Evolutionary conservation across 345 rosid genomes (phyloP), one percentile per base, ranked within the genome.

Genomic region (Camelina sativa): DNA sequence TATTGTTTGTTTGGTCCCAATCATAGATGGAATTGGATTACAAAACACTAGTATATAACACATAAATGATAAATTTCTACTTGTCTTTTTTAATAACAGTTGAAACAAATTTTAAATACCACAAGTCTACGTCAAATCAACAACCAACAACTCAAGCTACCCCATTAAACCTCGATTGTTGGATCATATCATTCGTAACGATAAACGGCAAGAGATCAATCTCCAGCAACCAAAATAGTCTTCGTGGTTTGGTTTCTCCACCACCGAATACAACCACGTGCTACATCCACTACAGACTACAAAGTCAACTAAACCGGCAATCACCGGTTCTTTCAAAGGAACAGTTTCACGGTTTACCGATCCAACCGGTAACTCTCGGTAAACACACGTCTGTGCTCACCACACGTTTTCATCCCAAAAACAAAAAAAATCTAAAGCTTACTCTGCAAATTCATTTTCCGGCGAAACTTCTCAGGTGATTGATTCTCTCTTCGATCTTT

Each of bases 331-430:
- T 35, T 40, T 6, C 23, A 19, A 13, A 28, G 0, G 12, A 61
- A 13, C 10, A 40, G 5, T 7, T 13, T 9, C 17, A 20, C 19
- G 1, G 13, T 40, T 69, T 15, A 69, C 75, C 75, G 65, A 47
- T 17, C 8, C 22, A 69, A 32, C 70, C 75, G 66, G 80, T 76
- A 35, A 54, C 23, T 9, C 55, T 68, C 41, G 8, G 12, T 53
- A 48, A 15, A 20, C 51, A 62, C 65, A 62, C 65, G 65, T 76
- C 71, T 76, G 80, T 76, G 80, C 55, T 70, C 25, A 47, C 80
- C 80, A 76, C 80, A 63, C 75, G 75, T 69, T 75, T 28, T 67
- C 41, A 19, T 67, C 79, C 78, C 9, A 10, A 67, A 75, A 17
- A 17, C 17, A 17, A 17, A 17, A 17, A n/a, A 40, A 40, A 40